Evolutionary conservation across 495 filamentous ascomycete genomes (phyloP), one percentile per base, ranked within the genome.

Genomic region (Talaromyces stipitatus): DNA sequence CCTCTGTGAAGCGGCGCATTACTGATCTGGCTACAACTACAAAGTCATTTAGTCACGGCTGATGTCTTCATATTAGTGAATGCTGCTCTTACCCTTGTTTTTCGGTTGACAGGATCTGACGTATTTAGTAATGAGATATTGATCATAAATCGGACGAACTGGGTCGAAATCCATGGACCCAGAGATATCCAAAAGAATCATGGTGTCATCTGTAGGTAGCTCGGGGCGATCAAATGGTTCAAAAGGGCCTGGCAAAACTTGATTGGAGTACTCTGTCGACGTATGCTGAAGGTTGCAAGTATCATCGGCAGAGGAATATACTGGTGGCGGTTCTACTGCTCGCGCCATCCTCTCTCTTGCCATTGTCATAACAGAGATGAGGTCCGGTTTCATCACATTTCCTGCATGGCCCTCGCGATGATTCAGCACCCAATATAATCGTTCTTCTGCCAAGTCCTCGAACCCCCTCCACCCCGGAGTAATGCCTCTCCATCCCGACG

Each of bases 401-500:
- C 64, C 64, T 6, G 51, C 33, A 41, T 16, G 41, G 10, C 69
- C 69, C 38, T 63, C 64, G 56, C 73, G 64, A 59, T 78, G 71
- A 60, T 76, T 77, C 50, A 77, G 58, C 2, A 77, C 73, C 76
- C 76, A 78, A 57, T 77, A 78, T 16, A 77, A 58, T 14, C 76
- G 69, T 55, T 78, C 76, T 58, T 78, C 74, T 46, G 76, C 74
- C 3, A 71, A 71, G 55, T 76, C 68, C 61, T 75, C 72, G 50
- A 69, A 78, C 6, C 76, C 76, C 60, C 76, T 65, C 76, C 76
- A 78, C 0, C 66, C 50, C 0, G 76, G 74, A 3, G 76, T 78
- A 24, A 78, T 72, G 11, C 76, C 76, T 62, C 74, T 63, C 76
- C 76, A 78, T 43, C 76, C 74, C 16, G 63, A 61, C 9, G 68